Base-by-base conservation (phyloP, 352 stramenopile species). In the Pythium diclinum region DNA sequence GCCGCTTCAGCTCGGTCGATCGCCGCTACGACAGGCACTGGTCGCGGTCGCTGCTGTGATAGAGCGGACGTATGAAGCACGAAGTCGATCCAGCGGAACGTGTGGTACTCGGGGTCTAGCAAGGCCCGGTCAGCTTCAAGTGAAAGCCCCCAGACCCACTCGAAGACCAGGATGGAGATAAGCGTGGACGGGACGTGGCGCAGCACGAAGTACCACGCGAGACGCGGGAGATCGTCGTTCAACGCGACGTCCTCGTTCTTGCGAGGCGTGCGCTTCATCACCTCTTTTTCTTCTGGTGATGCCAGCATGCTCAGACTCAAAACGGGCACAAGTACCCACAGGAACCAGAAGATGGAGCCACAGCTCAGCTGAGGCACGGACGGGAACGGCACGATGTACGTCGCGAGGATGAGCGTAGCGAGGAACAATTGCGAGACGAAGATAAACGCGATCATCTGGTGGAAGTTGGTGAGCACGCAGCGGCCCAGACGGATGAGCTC, bases 381-480 rank as follows among this genome's bases (percentile, higher is more conserved):
- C 16, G 87, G 87, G 62, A 95, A 92, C 38, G 87, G 87, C 33
- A 91, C 64, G 9, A 85, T 52, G 56, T 94, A 92, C 0, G 83
- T 82, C 1, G 69, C 63, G 21, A 89, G 63, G 33, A 95, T 87
- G 40, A 94, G 44, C 40, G 83, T 92, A 28, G 83, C 85, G 30
- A 95, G 75, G 56, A 87, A 89, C 16, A 94, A 67, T 68, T 93
- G 84, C 46, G 85, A 93, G 8, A 95, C 81, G 56, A 93, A 95
- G 55, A 93, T 92, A 59, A 91, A 95, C 14, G 81, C 72, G 58
- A 90, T 78, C 73, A 93, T 82, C 69, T 93, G 84, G 55, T 88
- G 75, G 23, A 89, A 92, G 59, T 95, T 95, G 16, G 83, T 91
- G n/a, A 95, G 75, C 74, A 93, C 78, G 16, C 77, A 80, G 6